phyloP scores from a whole-genome alignment of 129 eudicot species.

The Logfia minima region DNA sequence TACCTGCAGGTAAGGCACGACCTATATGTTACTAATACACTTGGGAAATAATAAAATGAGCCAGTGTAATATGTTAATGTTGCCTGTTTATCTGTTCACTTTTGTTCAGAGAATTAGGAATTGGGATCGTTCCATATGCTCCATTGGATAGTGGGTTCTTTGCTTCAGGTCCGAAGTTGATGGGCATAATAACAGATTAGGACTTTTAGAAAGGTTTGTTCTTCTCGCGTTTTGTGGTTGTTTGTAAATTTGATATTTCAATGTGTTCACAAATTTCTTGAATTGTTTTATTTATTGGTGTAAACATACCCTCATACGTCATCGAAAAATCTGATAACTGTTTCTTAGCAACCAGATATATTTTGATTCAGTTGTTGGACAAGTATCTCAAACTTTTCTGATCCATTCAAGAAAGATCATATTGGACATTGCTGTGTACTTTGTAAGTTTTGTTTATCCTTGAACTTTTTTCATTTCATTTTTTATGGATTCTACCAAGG shows the following conservation, averaged over 20 bases:
- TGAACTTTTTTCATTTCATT: background rate
- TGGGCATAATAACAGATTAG: constrained; percentile 40
- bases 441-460: background rate
- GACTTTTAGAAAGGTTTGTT: constrained; percentile 45
- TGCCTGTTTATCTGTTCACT: background rate
- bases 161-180: constrained; percentile 46
- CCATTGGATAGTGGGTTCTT: constrained; percentile 67
- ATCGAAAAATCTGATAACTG: too few species aligned
- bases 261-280: too few species aligned
- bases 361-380: too few species aligned
- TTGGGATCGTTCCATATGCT: constrained; percentile 64
- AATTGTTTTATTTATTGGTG: too few species aligned
- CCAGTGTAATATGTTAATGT: background rate
- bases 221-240: background rate
- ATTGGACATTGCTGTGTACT: too few species aligned
- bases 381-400: too few species aligned
- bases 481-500: constrained; percentile 43
- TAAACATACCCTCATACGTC: too few species aligned
- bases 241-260: too few species aligned
- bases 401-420: too few species aligned
- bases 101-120: constrained; percentile 55
- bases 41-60: too few species aligned
- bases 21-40: too few species aligned
- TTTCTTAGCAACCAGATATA: background rate
- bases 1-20: constrained; percentile 51